Evolutionary conservation across 2,329 filamentous ascomycete genomes (phyloP).

Genomic region (Diaporthe helianthi): DNA sequence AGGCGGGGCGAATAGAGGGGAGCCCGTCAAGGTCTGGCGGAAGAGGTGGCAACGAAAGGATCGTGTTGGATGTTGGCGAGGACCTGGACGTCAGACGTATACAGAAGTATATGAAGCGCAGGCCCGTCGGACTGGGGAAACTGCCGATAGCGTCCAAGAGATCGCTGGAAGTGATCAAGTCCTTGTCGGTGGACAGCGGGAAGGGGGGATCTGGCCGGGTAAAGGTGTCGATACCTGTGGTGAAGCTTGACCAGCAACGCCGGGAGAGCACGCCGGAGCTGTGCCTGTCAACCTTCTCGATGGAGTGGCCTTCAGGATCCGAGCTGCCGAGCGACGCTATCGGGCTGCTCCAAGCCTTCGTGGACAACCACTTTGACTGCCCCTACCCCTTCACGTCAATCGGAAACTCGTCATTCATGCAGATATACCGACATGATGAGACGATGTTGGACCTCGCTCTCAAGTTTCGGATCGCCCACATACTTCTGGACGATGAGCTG

Average conservation of each 20-base stretch:
- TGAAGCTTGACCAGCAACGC: conserved; percentile 3
- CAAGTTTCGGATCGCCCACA: conserved; percentile 25
- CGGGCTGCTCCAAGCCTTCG: conserved; percentile 12
- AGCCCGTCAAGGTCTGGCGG: not conserved
- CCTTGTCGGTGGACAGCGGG: conserved; percentile 24
- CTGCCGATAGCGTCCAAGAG: conserved; percentile 8
- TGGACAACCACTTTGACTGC: conserved; percentile 23
- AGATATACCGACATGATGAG: conserved; percentile 4
- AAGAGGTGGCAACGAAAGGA: not conserved
- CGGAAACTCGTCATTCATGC: not conserved
- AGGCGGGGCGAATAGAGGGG: conserved; percentile 30
- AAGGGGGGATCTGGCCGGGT: conserved; percentile 5
- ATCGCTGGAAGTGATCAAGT: conserved; percentile 29
- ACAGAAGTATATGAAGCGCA: conserved; percentile 34
- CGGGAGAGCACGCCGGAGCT: not conserved
- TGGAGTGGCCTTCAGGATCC: not conserved
- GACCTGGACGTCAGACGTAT: conserved; percentile 21
- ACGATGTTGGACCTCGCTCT: conserved; percentile 28
- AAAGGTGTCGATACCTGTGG: conserved; percentile 17
- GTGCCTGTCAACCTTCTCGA: not conserved
- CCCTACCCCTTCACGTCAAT: not conserved
- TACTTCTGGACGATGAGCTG: conserved; percentile 18
- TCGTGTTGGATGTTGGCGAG: conserved; percentile 15
- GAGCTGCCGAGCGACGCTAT: conserved; percentile 5
- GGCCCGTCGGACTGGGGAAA: conserved; percentile 17